Conservation (phyloP, 441 rosid genomes). For the Metrosideros polymorpha region DNA sequence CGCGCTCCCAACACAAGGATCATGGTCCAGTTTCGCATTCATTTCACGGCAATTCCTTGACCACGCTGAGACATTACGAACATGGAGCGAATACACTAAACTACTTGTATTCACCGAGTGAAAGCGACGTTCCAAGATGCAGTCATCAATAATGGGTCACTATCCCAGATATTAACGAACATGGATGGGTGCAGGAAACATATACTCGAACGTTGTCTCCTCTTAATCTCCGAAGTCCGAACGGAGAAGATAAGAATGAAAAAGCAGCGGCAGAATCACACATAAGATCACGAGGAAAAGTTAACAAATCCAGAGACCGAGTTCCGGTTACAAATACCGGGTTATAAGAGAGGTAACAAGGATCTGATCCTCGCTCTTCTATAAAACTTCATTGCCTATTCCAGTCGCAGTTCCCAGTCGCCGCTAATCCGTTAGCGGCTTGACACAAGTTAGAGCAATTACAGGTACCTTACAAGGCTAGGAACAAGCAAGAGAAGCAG, state of each 20-base stretch:
- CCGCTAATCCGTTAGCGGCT: neutral
- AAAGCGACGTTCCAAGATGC: neutral
- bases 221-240: neutral
- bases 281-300: neutral
- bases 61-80: neutral
- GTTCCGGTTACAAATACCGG: neutral
- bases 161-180: neutral
- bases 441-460: neutral
- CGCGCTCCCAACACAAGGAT: too few relatives aligned
- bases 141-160: neutral
- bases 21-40: neutral
- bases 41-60: neutral
- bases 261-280: neutral
- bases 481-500: neutral
- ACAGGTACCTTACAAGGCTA: neutral
- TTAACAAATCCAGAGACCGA: neutral
- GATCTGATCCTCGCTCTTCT: neutral
- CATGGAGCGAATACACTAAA: neutral
- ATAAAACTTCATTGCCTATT: neutral
- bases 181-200: neutral
- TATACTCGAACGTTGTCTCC: neutral
- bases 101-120: neutral
- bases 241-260: neutral
- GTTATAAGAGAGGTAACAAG: neutral
- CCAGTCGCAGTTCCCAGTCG: neutral